Base-by-base conservation (phyloP, 208 protist genomes). In the Trypanosoma grayi region DNA sequence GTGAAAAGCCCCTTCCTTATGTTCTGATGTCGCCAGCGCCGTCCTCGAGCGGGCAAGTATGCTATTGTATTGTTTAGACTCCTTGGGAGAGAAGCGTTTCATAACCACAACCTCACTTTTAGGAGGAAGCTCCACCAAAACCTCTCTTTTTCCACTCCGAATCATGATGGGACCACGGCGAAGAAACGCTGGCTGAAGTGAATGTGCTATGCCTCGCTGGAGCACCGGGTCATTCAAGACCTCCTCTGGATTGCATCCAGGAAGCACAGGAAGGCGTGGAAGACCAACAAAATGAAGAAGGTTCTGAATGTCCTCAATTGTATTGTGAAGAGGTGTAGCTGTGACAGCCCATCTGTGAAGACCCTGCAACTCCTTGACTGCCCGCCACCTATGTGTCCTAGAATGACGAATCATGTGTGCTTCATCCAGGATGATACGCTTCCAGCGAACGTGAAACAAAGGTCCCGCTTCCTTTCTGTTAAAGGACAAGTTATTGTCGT, bases 401-500 rank as follows among this genome's bases (percentile, higher is more conserved):
- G 60, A 46, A 67, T 97, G 90, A 25, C 93, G 89, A 58, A 97
- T 86, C 73, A 95, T 95, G 56, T 98, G 96, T 4, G 93, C 90
- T 59, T 98, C 96, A 64, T 98, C 96, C 3, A 98, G 67, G 60
- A 98, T 94, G 22, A 98, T 87, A 7, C 95, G 75, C 58, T 97
- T 97, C 90, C 93, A 98, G 31, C 77, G 51, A 1, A 94, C 57
- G 51, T 90, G 78, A 75, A 96, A 95, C 1, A 97, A 63, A 10
- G 87, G 88, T 7, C 85, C 86, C 24, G 79, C 85, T 31, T 83
- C 62, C 57, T 73, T 85, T 28, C 86, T 52, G 33, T 61, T 78
- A 62, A 92, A 93, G 1, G 67, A 65, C 11, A 77, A 78, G 16
- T 77, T 80, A 10, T 70, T 68, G n/a, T 68, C 63, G 30, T 89